Evolutionary conservation across 2,329 filamentous ascomycete species (phyloP).

Genomic region (Westerdykella sp.): DNA sequence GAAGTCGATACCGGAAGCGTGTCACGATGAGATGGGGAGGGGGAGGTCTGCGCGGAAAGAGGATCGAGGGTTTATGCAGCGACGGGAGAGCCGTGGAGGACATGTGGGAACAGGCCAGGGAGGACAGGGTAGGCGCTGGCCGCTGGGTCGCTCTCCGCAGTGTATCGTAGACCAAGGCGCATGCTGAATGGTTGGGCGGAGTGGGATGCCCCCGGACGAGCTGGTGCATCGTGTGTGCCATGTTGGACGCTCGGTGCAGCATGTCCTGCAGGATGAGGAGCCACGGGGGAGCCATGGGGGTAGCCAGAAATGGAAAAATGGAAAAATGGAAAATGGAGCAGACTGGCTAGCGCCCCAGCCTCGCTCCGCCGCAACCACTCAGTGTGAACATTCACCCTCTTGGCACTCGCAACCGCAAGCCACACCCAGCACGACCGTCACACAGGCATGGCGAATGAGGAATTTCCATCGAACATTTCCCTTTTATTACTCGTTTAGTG

Average conservation of each 20-base stretch:
- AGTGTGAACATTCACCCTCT: conserved; percentile 1
- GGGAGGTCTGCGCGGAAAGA: conserved; percentile 26
- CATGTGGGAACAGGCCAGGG: conserved; percentile 5
- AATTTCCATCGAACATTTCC: no score
- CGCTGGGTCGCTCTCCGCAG: neutral
- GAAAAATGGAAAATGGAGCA: no score
- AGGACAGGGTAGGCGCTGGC: conserved; percentile 3
- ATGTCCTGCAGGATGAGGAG: neutral
- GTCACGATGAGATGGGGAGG: conserved; percentile 24
- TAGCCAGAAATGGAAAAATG: no score
- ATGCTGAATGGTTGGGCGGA: no score
- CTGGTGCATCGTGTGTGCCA: conserved; percentile 19
- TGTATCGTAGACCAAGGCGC: no score
- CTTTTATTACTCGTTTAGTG: no score
- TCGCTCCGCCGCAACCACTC: conserved; percentile 3
- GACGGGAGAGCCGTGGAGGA: conserved; percentile 3
- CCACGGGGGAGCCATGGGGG: no score
- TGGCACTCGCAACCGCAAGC: no score
- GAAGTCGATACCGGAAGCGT: conserved; percentile 33
- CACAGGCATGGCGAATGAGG: no score
- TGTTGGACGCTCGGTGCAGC: conserved; percentile 14
- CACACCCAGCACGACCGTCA: no score
- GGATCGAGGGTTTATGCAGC: conserved; percentile 32
- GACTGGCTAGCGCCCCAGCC: conserved; percentile 1
- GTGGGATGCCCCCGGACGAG: conserved; percentile 5